Evolutionary conservation across 208 protist genomes (phyloP).

Genomic region (Acanthamoeba pearcei): DNA sequence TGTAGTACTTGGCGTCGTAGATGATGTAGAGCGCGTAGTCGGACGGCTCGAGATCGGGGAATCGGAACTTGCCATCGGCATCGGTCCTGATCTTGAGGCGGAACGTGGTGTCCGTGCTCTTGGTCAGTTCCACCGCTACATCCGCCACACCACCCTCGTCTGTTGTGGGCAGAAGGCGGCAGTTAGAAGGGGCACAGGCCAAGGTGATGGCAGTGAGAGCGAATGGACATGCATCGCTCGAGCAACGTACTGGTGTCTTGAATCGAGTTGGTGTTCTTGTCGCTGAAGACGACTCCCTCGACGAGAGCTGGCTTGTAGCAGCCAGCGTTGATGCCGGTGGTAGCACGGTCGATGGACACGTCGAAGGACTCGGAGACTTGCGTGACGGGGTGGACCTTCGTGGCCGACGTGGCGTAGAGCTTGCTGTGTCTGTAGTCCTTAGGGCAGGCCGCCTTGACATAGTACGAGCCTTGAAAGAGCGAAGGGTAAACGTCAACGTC

Average conservation of each 20-base stretch:
- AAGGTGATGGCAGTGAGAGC: neutral
- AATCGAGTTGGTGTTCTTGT: conserved; percentile 32
- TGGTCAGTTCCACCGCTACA: conserved; percentile 10
- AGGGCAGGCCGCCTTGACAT: conserved; percentile 17
- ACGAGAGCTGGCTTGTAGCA: conserved; percentile 43
- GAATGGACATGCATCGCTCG: neutral
- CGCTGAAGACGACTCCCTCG: conserved; percentile 37
- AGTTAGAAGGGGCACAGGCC: neutral
- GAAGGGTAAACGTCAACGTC: neutral
- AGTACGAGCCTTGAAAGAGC: neutral
- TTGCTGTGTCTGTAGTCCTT: conserved; percentile 51
- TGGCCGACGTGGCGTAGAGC: conserved; percentile 5
- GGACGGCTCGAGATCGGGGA: conserved; percentile 31
- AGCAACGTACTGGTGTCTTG: neutral
- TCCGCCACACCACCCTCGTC: conserved; percentile 9
- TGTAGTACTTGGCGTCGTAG: conserved; percentile 16
- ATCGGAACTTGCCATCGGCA: conserved; percentile 43
- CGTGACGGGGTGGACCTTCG: neutral
- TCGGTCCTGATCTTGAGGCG: conserved; percentile 51
- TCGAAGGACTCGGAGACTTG: neutral
- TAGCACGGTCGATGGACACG: conserved; percentile 2
- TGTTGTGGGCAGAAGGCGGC: neutral
- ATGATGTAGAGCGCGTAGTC: conserved; percentile 35
- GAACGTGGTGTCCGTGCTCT: conserved; percentile 60
- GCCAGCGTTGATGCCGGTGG: conserved; percentile 42